These are phyloP conservation scores for Gossypium davidsonii DNA, from an alignment of 441 rosid species.

Conservation along the genomic window DNA sequence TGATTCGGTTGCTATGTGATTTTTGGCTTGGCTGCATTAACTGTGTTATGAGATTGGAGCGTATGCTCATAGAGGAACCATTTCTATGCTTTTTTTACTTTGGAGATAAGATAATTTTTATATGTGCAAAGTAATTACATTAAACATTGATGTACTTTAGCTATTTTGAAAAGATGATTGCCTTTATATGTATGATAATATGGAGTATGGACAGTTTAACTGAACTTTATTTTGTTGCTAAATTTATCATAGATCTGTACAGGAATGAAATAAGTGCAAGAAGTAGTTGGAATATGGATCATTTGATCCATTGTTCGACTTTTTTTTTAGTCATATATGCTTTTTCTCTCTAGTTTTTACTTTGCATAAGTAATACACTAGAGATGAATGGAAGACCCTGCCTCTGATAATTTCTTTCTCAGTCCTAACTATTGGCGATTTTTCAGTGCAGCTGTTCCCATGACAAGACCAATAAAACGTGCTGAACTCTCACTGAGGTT, in stretches of 20 bases:
- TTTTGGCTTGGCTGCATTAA: not conserved
- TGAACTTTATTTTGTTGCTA: not conserved
- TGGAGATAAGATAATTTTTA: not conserved
- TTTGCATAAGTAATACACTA: not conserved
- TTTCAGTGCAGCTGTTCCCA: slow-evolving; percentile 69
- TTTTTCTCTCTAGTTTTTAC: not conserved
- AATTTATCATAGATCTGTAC: not conserved
- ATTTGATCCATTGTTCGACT: not conserved
- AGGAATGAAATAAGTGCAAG: not conserved
- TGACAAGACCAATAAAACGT: slow-evolving; percentile 53
- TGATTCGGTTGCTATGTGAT: not conserved
- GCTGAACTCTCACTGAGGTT: slow-evolving; percentile 49
- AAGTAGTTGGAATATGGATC: not conserved
- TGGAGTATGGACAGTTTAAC: not conserved
- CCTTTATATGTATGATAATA: not conserved
- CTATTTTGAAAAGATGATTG: not conserved
- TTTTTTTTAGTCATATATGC: not conserved
- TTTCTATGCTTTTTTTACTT: not conserved
- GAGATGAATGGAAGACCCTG: not conserved
- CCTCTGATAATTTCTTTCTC: not conserved
- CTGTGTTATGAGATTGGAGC: not conserved
- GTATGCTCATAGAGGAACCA: not conserved
- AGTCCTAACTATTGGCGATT: slow-evolving; percentile 33
- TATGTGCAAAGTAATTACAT: not conserved
- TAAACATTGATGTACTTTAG: not conserved